A percentile compares a stretch with the other conserved stretches of the same genome.
These are phyloP conservation scores for Hyphodiscus sp. DNA, from an alignment of 2,329 filamentous ascomycete genomes.

Conservation along the genomic window DNA sequence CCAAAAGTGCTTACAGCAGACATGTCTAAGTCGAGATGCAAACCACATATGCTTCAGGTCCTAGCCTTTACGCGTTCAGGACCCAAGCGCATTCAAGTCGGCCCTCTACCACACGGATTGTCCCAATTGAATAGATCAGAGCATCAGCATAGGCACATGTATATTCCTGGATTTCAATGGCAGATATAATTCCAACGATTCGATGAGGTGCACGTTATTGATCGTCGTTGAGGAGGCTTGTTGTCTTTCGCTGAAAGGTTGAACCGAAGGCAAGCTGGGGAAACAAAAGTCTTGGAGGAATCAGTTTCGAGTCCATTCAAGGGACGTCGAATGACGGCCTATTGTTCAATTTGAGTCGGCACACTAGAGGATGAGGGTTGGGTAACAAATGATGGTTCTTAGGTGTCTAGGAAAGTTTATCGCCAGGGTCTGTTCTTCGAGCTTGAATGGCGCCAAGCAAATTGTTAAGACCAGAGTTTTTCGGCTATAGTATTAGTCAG, in stretches of 20 bases:
- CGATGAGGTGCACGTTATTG: not conserved
- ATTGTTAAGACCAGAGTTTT: too few species aligned
- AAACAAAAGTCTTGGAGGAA: not conserved
- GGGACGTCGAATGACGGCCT: not conserved
- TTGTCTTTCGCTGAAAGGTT: not conserved
- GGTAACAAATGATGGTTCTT: not conserved
- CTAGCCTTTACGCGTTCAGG: not conserved
- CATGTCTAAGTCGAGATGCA: conserved; percentile 21
- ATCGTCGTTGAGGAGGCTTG: not conserved
- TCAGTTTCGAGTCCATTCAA: not conserved
- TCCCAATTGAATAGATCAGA: not conserved
- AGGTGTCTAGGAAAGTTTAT: not conserved
- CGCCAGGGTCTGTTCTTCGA: not conserved
- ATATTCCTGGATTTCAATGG: not conserved
- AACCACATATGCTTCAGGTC: not conserved
- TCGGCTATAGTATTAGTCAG: too few species aligned
- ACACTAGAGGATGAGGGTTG: not conserved
- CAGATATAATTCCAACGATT: not conserved
- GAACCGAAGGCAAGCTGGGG: not conserved
- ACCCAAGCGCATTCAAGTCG: not conserved
- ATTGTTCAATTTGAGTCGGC: not conserved
- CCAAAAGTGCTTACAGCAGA: conserved; percentile 25
- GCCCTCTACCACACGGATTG: not conserved
- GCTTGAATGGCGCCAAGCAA: too few species aligned
- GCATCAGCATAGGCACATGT: not conserved